Conservation (phyloP, 2,329 filamentous ascomycete species). For the Alternaria brassicicola region DNA sequence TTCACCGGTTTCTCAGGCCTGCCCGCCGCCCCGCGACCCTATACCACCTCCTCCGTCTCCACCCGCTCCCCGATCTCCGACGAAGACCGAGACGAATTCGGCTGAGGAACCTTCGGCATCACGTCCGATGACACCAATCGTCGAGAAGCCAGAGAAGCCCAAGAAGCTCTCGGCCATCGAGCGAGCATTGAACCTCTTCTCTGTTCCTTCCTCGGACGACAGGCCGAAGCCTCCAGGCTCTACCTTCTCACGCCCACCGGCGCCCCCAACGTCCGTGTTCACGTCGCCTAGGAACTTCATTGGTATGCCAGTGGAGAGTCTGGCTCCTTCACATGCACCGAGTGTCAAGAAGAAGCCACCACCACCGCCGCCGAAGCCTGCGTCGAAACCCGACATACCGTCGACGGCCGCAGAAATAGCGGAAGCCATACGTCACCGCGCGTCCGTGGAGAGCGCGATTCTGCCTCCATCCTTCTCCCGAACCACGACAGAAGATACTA, state of each 20-base stretch:
- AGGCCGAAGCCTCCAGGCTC: conserved; percentile 12
- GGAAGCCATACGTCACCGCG: conserved; percentile 17
- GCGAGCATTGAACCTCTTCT: conserved; percentile 22
- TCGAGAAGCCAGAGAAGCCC: conserved; percentile 21
- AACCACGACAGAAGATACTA: conserved; percentile 16
- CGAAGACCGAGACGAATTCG: conserved; percentile 21
- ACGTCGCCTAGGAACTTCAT: conserved; percentile 34
- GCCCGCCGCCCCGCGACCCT: conserved; percentile 14
- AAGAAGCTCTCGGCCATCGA: conserved; percentile 23
- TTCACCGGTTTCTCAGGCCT: conserved; percentile 20
- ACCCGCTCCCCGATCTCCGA: conserved; percentile 13
- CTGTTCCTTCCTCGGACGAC: conserved; percentile 1
- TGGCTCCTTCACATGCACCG: conserved; percentile 25
- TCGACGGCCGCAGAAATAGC: conserved; percentile 16
- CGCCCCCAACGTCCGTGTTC: conserved; percentile 35
- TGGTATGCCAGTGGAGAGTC: conserved; percentile 29
- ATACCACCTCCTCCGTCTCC: conserved; percentile 10
- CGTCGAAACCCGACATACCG: conserved; percentile 13
- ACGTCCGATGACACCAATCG: conserved; percentile 19
- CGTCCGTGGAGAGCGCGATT: conserved; percentile 33
- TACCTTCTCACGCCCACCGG: conserved; percentile 37
- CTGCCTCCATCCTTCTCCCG: conserved; percentile 26
- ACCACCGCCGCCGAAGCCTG: conserved; percentile 15
- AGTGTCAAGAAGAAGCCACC: conserved; percentile 19
- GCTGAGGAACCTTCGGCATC: conserved; percentile 22